Conservation (phyloP, 768 basidiomycete species). For the Sutorius australiensis region DNA sequence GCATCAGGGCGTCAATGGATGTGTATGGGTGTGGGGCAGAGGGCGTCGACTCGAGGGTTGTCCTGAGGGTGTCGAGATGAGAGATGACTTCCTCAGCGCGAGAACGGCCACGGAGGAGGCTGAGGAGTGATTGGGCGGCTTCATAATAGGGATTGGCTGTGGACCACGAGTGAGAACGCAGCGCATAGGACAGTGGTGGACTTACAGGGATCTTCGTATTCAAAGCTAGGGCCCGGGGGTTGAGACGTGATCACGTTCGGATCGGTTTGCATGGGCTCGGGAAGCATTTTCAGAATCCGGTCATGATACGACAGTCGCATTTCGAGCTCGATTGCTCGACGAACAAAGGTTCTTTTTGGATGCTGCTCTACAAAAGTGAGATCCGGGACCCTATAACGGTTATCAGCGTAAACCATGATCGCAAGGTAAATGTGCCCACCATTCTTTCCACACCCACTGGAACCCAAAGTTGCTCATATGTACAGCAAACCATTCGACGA, state of each 20-base stretch:
- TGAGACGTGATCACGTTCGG: conserved; percentile 61
- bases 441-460: conserved; percentile 99
- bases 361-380: conserved; percentile 68
- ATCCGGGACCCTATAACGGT: conserved; percentile 72
- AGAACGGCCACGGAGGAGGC: conserved; percentile 75
- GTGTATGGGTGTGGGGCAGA: conserved; percentile 47
- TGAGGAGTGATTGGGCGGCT: conserved; percentile 73
- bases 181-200: not conserved
- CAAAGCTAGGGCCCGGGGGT: conserved; percentile 75
- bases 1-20: conserved; percentile 65
- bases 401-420: not conserved
- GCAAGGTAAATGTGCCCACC: conserved; percentile 45
- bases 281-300: conserved; percentile 84
- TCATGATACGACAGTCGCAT: conserved; percentile 91
- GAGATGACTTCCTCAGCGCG: conserved; percentile 77
- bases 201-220: conserved; percentile 78
- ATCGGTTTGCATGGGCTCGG: conserved; percentile 72
- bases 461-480: conserved; percentile 99
- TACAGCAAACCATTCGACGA: conserved; percentile 92
- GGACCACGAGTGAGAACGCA: not conserved
- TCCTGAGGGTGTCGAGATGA: conserved; percentile 68
- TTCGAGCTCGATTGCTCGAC: conserved; percentile 83
- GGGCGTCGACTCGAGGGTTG: conserved; percentile 52
- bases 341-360: conserved; percentile 86
- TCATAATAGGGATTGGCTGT: conserved; percentile 75